These are phyloP conservation scores for Penicillium chermesinum DNA, from an alignment of 495 filamentous ascomycete genomes.

Conservation along the genomic window DNA sequence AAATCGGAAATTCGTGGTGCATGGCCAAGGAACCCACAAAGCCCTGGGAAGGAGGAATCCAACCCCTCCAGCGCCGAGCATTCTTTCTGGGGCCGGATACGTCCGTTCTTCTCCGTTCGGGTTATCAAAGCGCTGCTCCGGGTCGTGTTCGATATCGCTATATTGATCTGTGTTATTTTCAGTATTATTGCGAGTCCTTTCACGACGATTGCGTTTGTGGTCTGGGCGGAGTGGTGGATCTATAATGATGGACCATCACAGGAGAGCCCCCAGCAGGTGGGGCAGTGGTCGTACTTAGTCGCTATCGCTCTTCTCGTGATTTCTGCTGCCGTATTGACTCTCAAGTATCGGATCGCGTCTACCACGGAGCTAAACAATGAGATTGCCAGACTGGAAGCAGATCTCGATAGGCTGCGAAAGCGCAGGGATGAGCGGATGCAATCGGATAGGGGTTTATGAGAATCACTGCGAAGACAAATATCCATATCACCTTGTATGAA, in stretches of 20 bases:
- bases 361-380: slow-evolving; percentile 22
- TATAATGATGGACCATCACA: slow-evolving; percentile 28
- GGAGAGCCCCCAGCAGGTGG: slow-evolving; percentile 29
- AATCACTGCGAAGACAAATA: no score
- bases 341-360: slow-evolving; percentile 27
- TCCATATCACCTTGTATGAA: no score
- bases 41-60: background rate
- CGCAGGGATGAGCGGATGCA: slow-evolving; percentile 7
- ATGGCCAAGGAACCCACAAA: background rate
- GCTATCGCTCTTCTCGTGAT: slow-evolving; percentile 24
- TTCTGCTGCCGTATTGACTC: slow-evolving; percentile 24
- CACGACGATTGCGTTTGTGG: slow-evolving; percentile 29
- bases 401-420: slow-evolving; percentile 15
- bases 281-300: slow-evolving; percentile 30
- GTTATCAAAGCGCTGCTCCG: slow-evolving; percentile 12
- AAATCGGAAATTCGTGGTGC: slow-evolving; percentile 14
- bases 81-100: background rate
- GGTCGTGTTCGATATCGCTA: slow-evolving; percentile 11
- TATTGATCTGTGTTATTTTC: slow-evolving; percentile 21
- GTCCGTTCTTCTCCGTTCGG: slow-evolving; percentile 9
- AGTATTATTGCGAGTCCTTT: slow-evolving; percentile 34
- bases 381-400: slow-evolving; percentile 11
- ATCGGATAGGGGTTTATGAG: no score
- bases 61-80: background rate
- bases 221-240: slow-evolving; percentile 32